These are phyloP conservation scores for Globisporangium perplexum DNA, from an alignment of 352 stramenopile species.

Conservation along the genomic window DNA sequence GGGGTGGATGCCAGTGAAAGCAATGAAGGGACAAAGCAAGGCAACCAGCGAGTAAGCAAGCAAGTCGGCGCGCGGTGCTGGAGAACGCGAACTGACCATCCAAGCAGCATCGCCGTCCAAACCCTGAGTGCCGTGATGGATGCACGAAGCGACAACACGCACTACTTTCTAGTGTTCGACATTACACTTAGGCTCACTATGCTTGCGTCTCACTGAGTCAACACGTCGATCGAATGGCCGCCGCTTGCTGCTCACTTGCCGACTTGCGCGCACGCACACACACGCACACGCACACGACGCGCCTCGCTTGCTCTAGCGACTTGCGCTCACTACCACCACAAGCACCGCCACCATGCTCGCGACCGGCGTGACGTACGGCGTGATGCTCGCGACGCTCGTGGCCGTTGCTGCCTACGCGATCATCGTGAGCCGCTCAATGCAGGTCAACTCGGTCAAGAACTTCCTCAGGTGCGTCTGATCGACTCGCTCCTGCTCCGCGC, in stretches of 20 bases:
- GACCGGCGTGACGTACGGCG: slow-evolving; percentile 37
- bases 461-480: slow-evolving; percentile 55
- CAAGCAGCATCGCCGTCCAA: neutral
- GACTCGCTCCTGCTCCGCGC: too few relatives aligned
- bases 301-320: too few relatives aligned
- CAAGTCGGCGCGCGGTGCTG: too few relatives aligned
- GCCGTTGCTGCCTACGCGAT: slow-evolving; percentile 62
- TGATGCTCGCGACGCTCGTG: slow-evolving; percentile 59
- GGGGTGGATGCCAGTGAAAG: too few relatives aligned
- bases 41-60: too few relatives aligned
- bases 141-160: neutral
- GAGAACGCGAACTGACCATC: neutral
- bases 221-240: too few relatives aligned
- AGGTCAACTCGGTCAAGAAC: slow-evolving; percentile 47
- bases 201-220: too few relatives aligned
- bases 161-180: neutral
- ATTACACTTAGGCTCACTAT: too few relatives aligned
- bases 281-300: too few relatives aligned
- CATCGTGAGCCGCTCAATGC: slow-evolving; percentile 42
- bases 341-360: slow-evolving; percentile 30
- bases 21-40: too few relatives aligned
- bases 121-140: neutral
- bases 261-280: too few relatives aligned
- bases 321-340: neutral
- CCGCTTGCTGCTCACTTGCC: too few relatives aligned